Base-by-base conservation (phyloP, 2,329 filamentous ascomycete genomes). In the Apiospora arundinis region DNA sequence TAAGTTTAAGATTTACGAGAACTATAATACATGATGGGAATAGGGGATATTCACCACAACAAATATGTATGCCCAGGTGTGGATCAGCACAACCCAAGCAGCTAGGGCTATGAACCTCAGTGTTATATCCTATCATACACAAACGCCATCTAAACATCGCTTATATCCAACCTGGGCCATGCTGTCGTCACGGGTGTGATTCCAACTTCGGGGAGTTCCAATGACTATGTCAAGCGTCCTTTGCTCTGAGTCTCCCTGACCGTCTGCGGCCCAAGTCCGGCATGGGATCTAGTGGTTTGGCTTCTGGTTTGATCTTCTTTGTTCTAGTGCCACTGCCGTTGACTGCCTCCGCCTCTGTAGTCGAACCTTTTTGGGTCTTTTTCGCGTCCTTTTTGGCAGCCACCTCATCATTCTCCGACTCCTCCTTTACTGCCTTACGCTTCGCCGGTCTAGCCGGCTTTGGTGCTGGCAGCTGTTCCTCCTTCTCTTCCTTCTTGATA, bases 221-320 rank as follows among this genome's bases (percentile, higher is more conserved):
- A 40, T 4, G 18, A 4, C 9, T 32, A 14, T 63, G 18, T 63
- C 9, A 63, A 40, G 4, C n/a, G 4, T 40, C 56, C 56, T 40
- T 63, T 40, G 25, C 66, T 12, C 66, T 68, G 4, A 68, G 66
- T 12, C 66, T 28, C 21, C 66, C 66, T 28, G 66, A 68, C 42
- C 66, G 44, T 68, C 66, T 68, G 66, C 65, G 45, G 18, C 70
- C 71, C 8, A 45, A 44, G 2, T 75, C 68, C 72, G 44, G 44
- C 42, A 25, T 37, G 68, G 73, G 52, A 46, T 74, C 69, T 7
- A 72, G 44, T 72, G 77, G 76, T 76, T 78, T 74, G 56, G 78
- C 75, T 74, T 79, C 78, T 42, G 71, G 74, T 74, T 76, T 77
- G 42, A 74, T 70, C 60, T 77, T 78, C 25, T 75, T 75, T 21